These are phyloP conservation scores for Penicillium daleae DNA, from an alignment of 495 filamentous ascomycete genomes.

Conservation along the genomic window DNA sequence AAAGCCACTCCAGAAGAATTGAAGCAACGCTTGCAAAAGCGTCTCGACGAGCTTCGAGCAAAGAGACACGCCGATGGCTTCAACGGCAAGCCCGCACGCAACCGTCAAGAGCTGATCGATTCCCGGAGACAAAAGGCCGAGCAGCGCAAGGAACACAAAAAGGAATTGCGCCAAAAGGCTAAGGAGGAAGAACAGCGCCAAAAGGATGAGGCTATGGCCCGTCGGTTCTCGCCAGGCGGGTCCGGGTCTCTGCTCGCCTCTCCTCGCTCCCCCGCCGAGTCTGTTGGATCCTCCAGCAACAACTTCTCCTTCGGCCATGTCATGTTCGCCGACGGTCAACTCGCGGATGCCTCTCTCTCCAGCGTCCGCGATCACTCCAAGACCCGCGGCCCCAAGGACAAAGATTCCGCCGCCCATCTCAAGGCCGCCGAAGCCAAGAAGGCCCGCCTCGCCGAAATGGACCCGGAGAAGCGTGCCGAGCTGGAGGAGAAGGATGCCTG, in stretches of 20 bases:
- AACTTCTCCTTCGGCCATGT: conserved; percentile 88
- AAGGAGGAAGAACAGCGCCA: conserved; percentile 74
- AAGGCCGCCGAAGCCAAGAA: conserved; percentile 71
- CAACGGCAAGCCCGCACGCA: conserved; percentile 77
- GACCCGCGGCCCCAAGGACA: conserved; percentile 77
- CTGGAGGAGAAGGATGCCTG: conserved; percentile 92
- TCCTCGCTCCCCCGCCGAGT: conserved; percentile 52
- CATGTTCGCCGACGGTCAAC: conserved; percentile 81
- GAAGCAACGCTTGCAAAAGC: conserved; percentile 74
- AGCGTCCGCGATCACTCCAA: conserved; percentile 62
- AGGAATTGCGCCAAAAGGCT: conserved; percentile 71
- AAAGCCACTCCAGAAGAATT: conserved; percentile 68
- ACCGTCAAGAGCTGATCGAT: conserved; percentile 88
- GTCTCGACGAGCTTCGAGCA: conserved; percentile 79
- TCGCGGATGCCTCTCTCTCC: conserved; percentile 67
- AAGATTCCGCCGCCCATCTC: conserved; percentile 77
- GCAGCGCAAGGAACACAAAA: conserved; percentile 83
- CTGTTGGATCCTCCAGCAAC: conserved; percentile 48
- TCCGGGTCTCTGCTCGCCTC: conserved; percentile 61
- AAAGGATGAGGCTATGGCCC: conserved; percentile 68
- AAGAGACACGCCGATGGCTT: conserved; percentile 79
- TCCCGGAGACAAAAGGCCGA: conserved; percentile 83
- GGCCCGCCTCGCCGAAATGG: conserved; percentile 70
- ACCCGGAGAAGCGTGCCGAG: conserved; percentile 76
- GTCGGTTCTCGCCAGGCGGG: conserved; percentile 53